Evolutionary conservation across 2,329 filamentous ascomycete species (phyloP), one percentile per base, ranked within the genome.

Genomic region (Cordyceps fumosorosea): DNA sequence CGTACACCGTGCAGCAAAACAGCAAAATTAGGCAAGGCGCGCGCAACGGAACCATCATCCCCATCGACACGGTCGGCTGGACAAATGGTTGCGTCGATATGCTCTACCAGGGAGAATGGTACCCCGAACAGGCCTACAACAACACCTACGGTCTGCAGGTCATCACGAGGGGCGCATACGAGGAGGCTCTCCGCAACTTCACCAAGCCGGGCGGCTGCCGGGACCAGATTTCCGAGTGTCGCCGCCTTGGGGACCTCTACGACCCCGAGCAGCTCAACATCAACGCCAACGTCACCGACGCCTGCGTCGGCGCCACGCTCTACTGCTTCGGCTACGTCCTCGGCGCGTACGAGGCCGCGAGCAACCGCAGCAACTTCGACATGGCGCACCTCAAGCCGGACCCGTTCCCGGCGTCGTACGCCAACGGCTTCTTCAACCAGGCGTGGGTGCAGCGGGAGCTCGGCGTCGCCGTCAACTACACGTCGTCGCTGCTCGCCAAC

Each of bases 21-120:
- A 70, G 76, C n/a, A 78, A 76, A 64, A 72, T 75, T 52, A 57
- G 62, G 0, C 66, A 70, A 32, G 71, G 72, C 14, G 69, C 65
- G 2, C 67, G 71, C 34, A 65, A 65, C 2, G 67, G 79, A 55
- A 81, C 82, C 1, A 70, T 76, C 0, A 65, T 83, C 1, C 71
- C 80, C 1, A 75, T 90, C 3, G 76, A 76, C 5, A 82, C 86
- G 0, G 72, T 91, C 0, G 87, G 87, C 26, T 85, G 90, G 61
- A 76, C 88, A 55, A 89, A 90, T 69, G 88, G 86, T 3, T 81
- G 85, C 61, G 76, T 90, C 22, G 89, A 91, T 67, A 77, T 81
- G 57, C 69, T 84, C 5, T 77, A 85, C 1, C 84, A 89, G 73
- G 77, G 76, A 2, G 78, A 80, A 2, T 81, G 74, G 63, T 85